These are phyloP conservation scores for Fusarium temperatum DNA, from an alignment of 2,329 filamentous ascomycete genomes.

Conservation along the genomic window DNA sequence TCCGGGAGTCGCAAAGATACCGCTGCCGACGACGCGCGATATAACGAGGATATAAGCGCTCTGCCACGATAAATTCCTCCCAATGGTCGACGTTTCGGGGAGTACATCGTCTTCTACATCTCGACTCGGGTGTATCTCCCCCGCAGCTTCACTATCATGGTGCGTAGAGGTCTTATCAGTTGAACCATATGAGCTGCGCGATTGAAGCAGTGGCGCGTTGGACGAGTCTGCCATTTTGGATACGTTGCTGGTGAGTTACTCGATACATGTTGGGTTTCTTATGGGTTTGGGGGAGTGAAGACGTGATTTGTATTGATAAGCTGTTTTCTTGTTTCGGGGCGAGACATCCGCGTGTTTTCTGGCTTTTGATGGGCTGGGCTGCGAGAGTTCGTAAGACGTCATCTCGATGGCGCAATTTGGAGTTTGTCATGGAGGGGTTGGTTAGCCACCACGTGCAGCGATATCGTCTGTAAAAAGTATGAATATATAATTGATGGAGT, in stretches of 20 bases:
- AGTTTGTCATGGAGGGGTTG: background rate
- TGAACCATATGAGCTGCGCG: background rate
- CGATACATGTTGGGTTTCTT: background rate
- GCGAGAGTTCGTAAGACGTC: conserved; percentile 28
- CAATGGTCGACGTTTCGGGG: conserved; percentile 65
- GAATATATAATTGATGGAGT: background rate
- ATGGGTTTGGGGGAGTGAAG: background rate
- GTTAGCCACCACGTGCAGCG: background rate
- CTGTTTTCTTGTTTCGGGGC: background rate
- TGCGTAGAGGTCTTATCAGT: background rate
- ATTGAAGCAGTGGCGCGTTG: conserved; percentile 21
- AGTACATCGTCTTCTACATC: conserved; percentile 65
- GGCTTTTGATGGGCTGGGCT: conserved; percentile 17
- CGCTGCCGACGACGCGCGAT: conserved; percentile 73
- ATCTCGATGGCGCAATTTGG: conserved; percentile 36
- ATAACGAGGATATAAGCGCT: conserved; percentile 74
- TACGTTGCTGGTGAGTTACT: background rate
- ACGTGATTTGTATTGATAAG: conserved; percentile 18
- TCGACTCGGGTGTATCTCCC: conserved; percentile 13
- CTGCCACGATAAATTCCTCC: conserved; percentile 68
- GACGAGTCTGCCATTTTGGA: conserved; percentile 3
- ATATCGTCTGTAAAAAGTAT: background rate
- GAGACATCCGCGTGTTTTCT: conserved; percentile 8
- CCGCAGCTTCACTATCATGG: conserved; percentile 6
- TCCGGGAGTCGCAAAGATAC: conserved; percentile 77